Evolutionary conservation across 306 rosid genomes (phyloP).

Genomic region (Castanea crenata): DNA sequence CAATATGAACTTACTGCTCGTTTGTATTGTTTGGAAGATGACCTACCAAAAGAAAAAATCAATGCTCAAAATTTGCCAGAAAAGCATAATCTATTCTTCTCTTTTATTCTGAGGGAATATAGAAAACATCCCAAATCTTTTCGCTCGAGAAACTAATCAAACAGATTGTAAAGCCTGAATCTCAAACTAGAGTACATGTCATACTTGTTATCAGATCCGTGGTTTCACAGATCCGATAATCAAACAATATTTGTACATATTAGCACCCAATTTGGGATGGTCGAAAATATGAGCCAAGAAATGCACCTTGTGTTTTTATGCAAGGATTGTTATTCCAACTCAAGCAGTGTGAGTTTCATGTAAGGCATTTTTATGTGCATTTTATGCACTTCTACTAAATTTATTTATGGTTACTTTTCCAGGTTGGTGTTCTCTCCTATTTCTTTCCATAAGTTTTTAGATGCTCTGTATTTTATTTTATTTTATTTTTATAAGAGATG

Average conservation of each 20-base stretch:
- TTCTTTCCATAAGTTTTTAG: neutral
- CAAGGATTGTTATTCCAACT: neutral
- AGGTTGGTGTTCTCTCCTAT: neutral
- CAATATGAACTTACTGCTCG: constrained; percentile 81
- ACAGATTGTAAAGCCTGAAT: neutral
- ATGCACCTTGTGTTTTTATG: neutral
- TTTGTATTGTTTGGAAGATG: constrained; percentile 34
- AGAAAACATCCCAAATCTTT: neutral
- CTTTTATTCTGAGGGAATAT: neutral
- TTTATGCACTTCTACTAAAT: neutral
- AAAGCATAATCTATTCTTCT: neutral
- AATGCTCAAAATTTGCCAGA: neutral
- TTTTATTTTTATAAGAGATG: too few species aligned
- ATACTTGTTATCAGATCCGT: neutral
- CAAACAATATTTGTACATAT: neutral
- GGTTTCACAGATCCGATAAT: too few species aligned
- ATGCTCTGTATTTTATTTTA: neutral
- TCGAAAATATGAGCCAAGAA: neutral
- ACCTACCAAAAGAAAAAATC: constrained; percentile 48
- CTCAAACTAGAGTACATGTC: neutral
- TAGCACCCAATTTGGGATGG: neutral
- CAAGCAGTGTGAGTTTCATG: neutral
- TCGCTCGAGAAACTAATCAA: neutral
- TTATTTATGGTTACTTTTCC: neutral
- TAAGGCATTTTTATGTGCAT: neutral